These are phyloP conservation scores for Pelargonium fulgidum DNA, from an alignment of 441 rosid genomes.

Conservation along the genomic window DNA sequence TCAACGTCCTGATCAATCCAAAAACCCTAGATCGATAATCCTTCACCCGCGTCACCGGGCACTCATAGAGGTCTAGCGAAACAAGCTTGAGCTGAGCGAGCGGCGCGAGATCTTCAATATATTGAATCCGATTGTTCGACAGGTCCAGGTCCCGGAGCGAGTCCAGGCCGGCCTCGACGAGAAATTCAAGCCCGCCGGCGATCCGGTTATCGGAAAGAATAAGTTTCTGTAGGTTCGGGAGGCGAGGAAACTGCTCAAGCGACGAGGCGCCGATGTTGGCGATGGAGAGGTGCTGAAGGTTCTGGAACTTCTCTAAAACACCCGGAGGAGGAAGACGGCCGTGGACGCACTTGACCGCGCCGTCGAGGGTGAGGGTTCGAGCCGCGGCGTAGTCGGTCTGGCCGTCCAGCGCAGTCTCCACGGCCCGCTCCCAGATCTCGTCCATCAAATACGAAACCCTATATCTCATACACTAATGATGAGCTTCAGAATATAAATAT, in stretches of 20 bases:
- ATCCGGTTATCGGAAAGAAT: constrained; percentile 60
- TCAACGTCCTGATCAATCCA: constrained; percentile 54
- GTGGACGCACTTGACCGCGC: constrained; percentile 60
- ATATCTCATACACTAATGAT: constrained; percentile 20
- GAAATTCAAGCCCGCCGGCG: constrained; percentile 54
- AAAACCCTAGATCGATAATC: constrained; percentile 76
- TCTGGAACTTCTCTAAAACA: constrained; percentile 50
- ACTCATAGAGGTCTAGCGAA: constrained; percentile 68
- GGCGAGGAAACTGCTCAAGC: constrained; percentile 58
- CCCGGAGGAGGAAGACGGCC: constrained; percentile 54
- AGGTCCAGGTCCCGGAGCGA: constrained; percentile 58
- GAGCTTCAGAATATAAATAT: background rate
- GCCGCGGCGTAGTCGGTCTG: constrained; percentile 40
- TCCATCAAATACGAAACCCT: constrained; percentile 41
- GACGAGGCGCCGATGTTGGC: constrained; percentile 60
- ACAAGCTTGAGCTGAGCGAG: constrained; percentile 49
- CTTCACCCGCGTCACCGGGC: constrained; percentile 62
- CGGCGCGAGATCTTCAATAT: constrained; percentile 61
- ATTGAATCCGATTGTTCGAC: constrained; percentile 65
- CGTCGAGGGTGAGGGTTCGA: constrained; percentile 50
- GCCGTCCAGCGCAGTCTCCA: constrained; percentile 62
- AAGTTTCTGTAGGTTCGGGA: constrained; percentile 45
- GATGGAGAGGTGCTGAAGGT: constrained; percentile 55
- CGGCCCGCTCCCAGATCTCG: constrained; percentile 74
- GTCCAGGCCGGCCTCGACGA: constrained; percentile 53